Evolutionary conservation across 495 filamentous ascomycete species (phyloP).

Genomic region (Parmelia sp.): DNA sequence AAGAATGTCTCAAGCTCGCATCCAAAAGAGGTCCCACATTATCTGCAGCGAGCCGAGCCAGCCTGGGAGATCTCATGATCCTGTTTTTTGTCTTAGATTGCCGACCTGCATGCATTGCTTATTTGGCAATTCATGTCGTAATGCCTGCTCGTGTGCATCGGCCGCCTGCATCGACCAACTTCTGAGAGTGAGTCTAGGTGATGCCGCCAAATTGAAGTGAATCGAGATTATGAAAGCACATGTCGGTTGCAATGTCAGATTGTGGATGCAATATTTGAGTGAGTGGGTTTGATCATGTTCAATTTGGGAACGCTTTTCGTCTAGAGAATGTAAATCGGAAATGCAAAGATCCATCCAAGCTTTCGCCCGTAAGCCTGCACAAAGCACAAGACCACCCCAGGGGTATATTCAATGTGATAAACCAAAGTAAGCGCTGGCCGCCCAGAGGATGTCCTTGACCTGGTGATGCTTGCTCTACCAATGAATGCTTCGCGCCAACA

Average conservation of each 20-base stretch:
- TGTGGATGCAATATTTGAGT: neutral
- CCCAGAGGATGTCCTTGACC: conserved; percentile 1
- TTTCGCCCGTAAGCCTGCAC: neutral
- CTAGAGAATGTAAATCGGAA: neutral
- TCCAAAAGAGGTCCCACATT: neutral
- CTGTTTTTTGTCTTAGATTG: neutral
- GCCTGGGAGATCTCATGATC: neutral
- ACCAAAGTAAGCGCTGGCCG: neutral
- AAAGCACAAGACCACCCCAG: neutral
- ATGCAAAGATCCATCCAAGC: neutral
- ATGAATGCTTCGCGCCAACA: neutral
- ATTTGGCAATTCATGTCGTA: neutral
- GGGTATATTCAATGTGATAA: conserved; percentile 5
- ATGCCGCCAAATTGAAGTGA: neutral
- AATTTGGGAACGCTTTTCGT: neutral
- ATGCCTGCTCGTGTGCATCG: neutral
- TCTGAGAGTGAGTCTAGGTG: neutral
- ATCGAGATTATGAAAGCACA: neutral
- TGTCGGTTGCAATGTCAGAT: neutral
- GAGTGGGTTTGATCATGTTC: neutral
- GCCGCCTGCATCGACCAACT: neutral
- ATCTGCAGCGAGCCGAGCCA: conserved; percentile 3
- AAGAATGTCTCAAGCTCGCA: neutral
- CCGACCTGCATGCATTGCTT: conserved; percentile 1
- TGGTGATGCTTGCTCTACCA: neutral